Evolutionary conservation across 768 basidiomycete genomes (phyloP).

Genomic region (Boletellus ananas): DNA sequence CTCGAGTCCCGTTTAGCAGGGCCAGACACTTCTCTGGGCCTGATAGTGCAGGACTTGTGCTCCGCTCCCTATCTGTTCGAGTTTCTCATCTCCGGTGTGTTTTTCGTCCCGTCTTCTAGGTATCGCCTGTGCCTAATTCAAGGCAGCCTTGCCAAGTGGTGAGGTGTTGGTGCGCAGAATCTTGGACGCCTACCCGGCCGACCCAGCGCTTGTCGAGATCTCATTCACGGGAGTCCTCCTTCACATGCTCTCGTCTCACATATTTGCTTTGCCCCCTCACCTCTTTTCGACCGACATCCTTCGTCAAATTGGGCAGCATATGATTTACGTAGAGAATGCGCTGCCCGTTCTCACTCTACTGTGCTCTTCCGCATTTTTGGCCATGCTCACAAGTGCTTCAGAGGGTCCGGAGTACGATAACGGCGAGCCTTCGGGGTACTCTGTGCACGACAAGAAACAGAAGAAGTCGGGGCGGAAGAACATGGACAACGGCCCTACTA

Average conservation of each 20-base stretch:
- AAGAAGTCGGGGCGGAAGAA: slow-evolving; percentile 24
- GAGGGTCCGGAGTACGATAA: slow-evolving; percentile 5
- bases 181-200: slow-evolving; percentile 31
- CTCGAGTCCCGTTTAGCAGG: slow-evolving; percentile 26
- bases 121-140: not conserved
- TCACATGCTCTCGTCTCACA: slow-evolving; percentile 21
- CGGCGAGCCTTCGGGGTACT: slow-evolving; percentile 7
- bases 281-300: slow-evolving; percentile 10
- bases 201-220: slow-evolving; percentile 16
- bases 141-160: slow-evolving; percentile 13
- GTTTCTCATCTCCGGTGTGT: slow-evolving; percentile 29
- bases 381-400: not conserved
- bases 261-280: slow-evolving; percentile 23
- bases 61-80: slow-evolving; percentile 26
- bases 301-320: slow-evolving; percentile 16
- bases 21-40: slow-evolving; percentile 17
- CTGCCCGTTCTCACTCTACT: slow-evolving; percentile 19
- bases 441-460: slow-evolving; percentile 24
- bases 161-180: slow-evolving; percentile 25
- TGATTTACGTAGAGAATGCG: slow-evolving; percentile 22
- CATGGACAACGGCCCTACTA: slow-evolving; percentile 3
- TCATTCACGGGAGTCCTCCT: slow-evolving; percentile 25
- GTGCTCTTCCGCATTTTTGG: slow-evolving; percentile 10
- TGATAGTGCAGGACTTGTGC: slow-evolving; percentile 27
- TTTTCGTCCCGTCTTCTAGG: not conserved